Conservation (phyloP, 495 filamentous ascomycete genomes). For the Talaromyces thailandensis region DNA sequence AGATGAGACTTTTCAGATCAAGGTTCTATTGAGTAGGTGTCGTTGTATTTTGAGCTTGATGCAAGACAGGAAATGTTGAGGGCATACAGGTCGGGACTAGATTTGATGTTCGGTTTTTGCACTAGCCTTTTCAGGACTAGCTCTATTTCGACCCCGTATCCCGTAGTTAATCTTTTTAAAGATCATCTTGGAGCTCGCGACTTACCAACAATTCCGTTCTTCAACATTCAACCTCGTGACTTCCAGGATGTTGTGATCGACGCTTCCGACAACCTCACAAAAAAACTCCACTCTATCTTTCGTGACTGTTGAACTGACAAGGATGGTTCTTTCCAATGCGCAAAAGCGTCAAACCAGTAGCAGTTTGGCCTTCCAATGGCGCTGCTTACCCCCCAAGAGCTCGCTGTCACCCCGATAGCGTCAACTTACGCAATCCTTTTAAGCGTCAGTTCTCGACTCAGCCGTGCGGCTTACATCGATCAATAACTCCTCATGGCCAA, state of each 20-base stretch:
- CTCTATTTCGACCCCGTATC: background rate
- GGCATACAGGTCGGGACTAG: background rate
- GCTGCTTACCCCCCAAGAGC: conserved; percentile 1
- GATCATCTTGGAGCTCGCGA: background rate
- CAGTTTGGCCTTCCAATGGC: conserved; percentile 1
- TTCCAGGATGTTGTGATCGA: background rate
- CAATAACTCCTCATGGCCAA: background rate
- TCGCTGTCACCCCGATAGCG: background rate
- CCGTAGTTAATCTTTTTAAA: background rate
- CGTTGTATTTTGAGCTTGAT: background rate
- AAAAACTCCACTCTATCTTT: background rate
- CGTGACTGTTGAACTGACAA: background rate
- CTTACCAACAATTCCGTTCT: background rate
- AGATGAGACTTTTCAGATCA: background rate
- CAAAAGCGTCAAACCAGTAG: background rate
- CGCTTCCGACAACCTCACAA: background rate
- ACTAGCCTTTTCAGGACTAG: conserved; percentile 1
- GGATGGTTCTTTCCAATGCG: conserved; percentile 6
- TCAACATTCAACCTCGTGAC: background rate
- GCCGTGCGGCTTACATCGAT: background rate
- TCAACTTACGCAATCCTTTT: background rate
- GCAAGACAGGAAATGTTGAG: background rate
- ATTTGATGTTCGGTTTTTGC: background rate
- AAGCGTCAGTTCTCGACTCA: background rate
- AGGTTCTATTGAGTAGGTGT: background rate